Percentiles rank a stretch among this genome's conserved stretches.
Conservation (phyloP, 805 yeast genomes). For the Candida ficus region DNA sequence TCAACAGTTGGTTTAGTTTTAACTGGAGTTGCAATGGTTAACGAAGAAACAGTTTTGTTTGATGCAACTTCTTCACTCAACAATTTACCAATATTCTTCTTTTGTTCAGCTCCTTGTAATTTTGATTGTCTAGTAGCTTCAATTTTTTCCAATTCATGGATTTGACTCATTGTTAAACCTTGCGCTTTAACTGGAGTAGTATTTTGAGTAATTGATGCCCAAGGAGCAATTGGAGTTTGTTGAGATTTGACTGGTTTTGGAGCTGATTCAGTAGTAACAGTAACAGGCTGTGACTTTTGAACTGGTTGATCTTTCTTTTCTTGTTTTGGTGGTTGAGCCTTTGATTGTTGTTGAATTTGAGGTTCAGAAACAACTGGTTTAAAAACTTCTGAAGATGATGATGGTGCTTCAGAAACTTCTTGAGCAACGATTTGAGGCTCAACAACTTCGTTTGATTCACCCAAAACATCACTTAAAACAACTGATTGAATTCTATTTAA, state of each 20-base stretch:
- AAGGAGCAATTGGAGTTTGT: constrained; percentile 37
- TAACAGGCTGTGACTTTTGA: background rate
- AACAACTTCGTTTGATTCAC: background rate
- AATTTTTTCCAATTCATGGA: constrained; percentile 42
- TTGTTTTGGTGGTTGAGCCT: background rate
- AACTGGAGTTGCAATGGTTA: background rate
- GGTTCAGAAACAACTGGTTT: background rate
- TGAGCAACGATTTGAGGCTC: too few relatives aligned
- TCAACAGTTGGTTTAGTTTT: constrained; percentile 13
- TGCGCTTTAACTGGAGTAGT: constrained; percentile 26
- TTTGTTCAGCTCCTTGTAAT: constrained; percentile 25
- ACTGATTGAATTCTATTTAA: constrained; percentile 35
- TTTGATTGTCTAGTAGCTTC: constrained; percentile 39
- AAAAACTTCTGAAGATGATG: background rate
- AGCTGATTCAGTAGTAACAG: background rate
- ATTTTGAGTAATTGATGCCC: constrained; percentile 36
- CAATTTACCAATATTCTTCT: constrained; percentile 18
- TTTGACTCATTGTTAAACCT: constrained; percentile 45
- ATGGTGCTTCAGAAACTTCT: constrained; percentile 21
- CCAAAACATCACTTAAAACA: constrained; percentile 36
- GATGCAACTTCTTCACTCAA: constrained; percentile 8
- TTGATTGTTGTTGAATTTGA: background rate
- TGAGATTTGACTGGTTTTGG: constrained; percentile 2
- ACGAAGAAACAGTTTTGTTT: background rate
- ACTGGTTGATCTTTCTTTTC: background rate